A percentile compares a stretch with the other conserved stretches of the same genome.
Conservation (phyloP, 2,329 filamentous ascomycete species). For the Venturia pyrina region DNA sequence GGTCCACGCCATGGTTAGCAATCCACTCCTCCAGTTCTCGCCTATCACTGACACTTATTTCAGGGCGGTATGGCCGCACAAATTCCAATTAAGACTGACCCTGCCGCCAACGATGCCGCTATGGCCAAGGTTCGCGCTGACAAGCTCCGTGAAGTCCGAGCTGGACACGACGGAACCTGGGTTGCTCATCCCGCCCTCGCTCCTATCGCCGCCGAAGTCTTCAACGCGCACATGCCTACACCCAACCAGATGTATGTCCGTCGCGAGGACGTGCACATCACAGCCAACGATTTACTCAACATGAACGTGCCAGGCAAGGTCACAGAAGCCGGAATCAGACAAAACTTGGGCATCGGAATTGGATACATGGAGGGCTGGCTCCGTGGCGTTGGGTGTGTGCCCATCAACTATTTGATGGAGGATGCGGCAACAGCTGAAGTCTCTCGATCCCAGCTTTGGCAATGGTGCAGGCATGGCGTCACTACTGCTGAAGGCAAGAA, state of each 20-base stretch:
- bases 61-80: constrained; percentile 86
- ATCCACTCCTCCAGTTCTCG: constrained; percentile 16
- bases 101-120: constrained; percentile 79
- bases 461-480: constrained; percentile 72
- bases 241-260: constrained; percentile 92
- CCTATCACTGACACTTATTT: constrained; percentile 20
- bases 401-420: constrained; percentile 98
- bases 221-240: constrained; percentile 98
- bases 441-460: constrained; percentile 88
- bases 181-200: constrained; percentile 93
- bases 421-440: constrained; percentile 96
- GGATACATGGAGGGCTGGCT: constrained; percentile 99
- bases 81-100: constrained; percentile 96
- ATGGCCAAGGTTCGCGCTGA: constrained; percentile 91
- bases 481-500: constrained; percentile 79
- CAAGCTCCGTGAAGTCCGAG: constrained; percentile 90
- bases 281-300: constrained; percentile 85
- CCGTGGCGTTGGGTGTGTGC: constrained; percentile 86
- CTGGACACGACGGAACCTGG: constrained; percentile 95
- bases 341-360: constrained; percentile 94
- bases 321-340: constrained; percentile 89
- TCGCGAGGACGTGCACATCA: constrained; percentile 79
- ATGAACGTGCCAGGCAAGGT: constrained; percentile 93
- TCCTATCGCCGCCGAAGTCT: constrained; percentile 77
- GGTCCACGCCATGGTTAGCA: constrained; percentile 82